Evolutionary conservation across 352 stramenopile species (phyloP), one percentile per base, ranked within the genome.

Genomic region (Phytophthora aleatoria): DNA sequence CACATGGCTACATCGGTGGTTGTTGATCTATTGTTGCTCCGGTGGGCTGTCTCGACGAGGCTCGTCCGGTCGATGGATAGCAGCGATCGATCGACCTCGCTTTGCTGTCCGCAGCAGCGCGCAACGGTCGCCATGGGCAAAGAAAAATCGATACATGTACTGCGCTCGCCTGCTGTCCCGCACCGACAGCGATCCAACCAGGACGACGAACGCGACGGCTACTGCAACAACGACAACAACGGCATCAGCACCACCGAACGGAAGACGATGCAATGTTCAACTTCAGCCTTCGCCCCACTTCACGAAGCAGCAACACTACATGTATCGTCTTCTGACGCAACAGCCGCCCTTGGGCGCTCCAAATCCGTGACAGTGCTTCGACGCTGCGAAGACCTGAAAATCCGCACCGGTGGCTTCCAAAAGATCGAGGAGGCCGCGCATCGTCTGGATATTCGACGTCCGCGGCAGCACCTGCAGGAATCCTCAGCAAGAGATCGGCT

Each of bases 361-460:
- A 69, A 73, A 27, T 59, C 50, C 35, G 50, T 73, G 8, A 59
- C 88, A 16, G 78, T 89, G 56, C 70, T 91, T 62, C 79, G 83
- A 64, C 80, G 77, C 53, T 93, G 85, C 64, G 77, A 88, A 26
- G 83, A 90, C 50, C 38, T 89, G 36, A 67, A 80, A 54, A 73
- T 91, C 35, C 83, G 83, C 39, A 93, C 83, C 3, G 81, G 81
- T 49, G 85, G 85, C 58, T 94, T 94, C 67, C 85, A 94, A 64
- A 85, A 71, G 57, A 94, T 94, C 61, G 80, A 91, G 50, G 85
- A 94, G 61, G 68, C 78, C 33, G 76, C 77, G 20, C 58, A 76
- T 67, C 74, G 76, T 24, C 69, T 71, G 33, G 57, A 70, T 64
- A 56, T 81, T 58, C 75, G 72, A 0, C 72, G 74, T 27, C 58